Evolutionary conservation across 495 filamentous ascomycete species (phyloP), one percentile per base, ranked within the genome.

Genomic region (Mytilinidion resinicola): DNA sequence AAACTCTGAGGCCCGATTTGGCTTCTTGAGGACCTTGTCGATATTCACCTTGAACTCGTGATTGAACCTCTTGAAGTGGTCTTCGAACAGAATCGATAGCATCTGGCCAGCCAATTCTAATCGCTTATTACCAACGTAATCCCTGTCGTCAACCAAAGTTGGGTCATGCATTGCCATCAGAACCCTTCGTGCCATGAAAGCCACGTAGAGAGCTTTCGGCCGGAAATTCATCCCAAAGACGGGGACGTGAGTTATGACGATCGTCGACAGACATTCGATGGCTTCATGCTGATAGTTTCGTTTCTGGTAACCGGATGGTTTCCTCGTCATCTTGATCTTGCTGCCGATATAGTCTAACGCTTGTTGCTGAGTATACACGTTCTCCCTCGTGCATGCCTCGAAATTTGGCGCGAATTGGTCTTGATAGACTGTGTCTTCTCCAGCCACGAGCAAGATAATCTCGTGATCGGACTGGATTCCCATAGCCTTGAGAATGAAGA

Each of bases 91-190:
- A 10, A 97, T 76, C n/a, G 93, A 89, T 56, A 99, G 71, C 63
- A 99, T 84, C 73, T 96, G 93, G 11, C 93, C 93, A 17, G 91
- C 90, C 71, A 99, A 71, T 73, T 99, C 93, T 50, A 99, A 73
- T 42, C 93, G 79, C 72, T 99, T 99, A 71, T 99, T 99, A 60
- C 93, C 93, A 15, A 97, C 91, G 68, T 97, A 97, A 71, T 99
- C 93, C 64, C 93, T 80, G 70, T 99, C 93, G 60, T 99, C 93
- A 2, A 97, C 88, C 59, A 97, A 77, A 17, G 82, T 86, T 5
- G 87, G 82, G 63, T 97, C 90, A 47, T 91, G 87, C 69, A 87
- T 85, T 10, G 90, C 92, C 89, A 96, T 95, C 39, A 99, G 67
- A 0, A 97, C 90, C 72, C 92, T 82, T 21, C 91, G 87, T 25